These are phyloP conservation scores for Hypoxylon crocopeplum DNA, from an alignment of 495 filamentous ascomycete species.

Conservation along the genomic window DNA sequence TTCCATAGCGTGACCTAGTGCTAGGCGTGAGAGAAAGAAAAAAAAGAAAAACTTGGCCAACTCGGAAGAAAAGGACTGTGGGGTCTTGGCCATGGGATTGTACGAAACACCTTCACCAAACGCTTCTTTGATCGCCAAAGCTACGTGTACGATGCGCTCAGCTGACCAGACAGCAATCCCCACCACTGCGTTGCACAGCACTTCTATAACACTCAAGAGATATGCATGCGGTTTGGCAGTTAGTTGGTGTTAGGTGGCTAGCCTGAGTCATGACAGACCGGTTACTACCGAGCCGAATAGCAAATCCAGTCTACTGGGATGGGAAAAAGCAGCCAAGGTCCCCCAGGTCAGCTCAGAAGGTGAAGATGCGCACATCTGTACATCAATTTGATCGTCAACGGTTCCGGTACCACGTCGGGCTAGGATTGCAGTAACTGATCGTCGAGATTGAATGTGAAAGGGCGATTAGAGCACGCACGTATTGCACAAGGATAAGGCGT, in stretches of 20 bases:
- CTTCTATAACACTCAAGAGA: conserved; percentile 16
- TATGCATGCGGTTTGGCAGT: conserved; percentile 15
- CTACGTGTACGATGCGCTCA: conserved; percentile 39
- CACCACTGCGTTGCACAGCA: conserved; percentile 25
- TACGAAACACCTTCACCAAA: conserved; percentile 22
- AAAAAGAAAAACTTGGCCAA: conserved; percentile 23
- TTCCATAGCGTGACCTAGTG: conserved; percentile 33
- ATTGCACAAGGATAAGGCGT: conserved; percentile 25
- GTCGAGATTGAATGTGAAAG: conserved; percentile 24
- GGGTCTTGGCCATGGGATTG: conserved; percentile 27
- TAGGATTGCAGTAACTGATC: conserved; percentile 20
- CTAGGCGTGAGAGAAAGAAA: conserved; percentile 11
- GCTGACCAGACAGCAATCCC: conserved; percentile 33
- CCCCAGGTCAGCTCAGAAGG: too few relatives aligned
- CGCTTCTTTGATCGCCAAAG: conserved; percentile 26
- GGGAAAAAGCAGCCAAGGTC: too few relatives aligned
- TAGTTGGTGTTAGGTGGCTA: not conserved
- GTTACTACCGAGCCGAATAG: conserved; percentile 10
- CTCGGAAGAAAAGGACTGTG: conserved; percentile 18
- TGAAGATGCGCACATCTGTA: conserved; percentile 8
- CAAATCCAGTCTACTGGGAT: conserved; percentile 10
- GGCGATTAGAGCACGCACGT: conserved; percentile 28
- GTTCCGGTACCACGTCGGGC: conserved; percentile 11
- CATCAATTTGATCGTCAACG: conserved; percentile 28
- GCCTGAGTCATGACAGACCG: conserved; percentile 2